These are phyloP conservation scores for Purshia tridentata DNA, from an alignment of 306 rosid genomes.

Conservation along the genomic window DNA sequence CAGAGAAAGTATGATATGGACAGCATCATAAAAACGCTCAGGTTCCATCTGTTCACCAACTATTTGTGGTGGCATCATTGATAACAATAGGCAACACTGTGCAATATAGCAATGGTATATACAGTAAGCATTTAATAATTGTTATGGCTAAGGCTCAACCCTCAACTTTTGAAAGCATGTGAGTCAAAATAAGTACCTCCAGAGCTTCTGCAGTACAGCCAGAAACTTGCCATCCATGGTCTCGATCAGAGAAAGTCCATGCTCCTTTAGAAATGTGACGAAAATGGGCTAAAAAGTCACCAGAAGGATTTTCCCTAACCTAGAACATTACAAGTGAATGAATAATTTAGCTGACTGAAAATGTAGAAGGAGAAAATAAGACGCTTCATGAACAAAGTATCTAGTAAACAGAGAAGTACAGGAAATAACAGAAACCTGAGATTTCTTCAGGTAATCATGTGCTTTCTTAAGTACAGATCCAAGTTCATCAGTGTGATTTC, in stretches of 20 bases:
- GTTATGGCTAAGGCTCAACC: background rate
- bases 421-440: slow-evolving; percentile 17
- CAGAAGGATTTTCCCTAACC: slow-evolving; percentile 60
- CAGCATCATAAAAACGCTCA: slow-evolving; percentile 54
- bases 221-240: slow-evolving; percentile 89
- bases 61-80: slow-evolving; percentile 52
- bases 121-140: background rate
- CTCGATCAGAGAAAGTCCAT: slow-evolving; percentile 83
- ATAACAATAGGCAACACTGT: slow-evolving; percentile 65
- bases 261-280: slow-evolving; percentile 81
- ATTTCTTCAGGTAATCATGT: slow-evolving; percentile 31
- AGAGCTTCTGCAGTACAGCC: slow-evolving; percentile 79
- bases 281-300: slow-evolving; percentile 36
- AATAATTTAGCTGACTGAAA: no score
- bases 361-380: background rate
- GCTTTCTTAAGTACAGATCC: slow-evolving; percentile 23
- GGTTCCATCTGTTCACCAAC: slow-evolving; percentile 71
- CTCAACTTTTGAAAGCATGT: background rate
- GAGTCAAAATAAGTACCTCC: slow-evolving; percentile 38
- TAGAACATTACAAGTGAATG: background rate
- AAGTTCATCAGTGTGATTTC: slow-evolving; percentile 29
- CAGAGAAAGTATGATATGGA: slow-evolving; percentile 56
- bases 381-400: slow-evolving; percentile 1
- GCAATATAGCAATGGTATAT: no score
- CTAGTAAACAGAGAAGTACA: no score